A percentile compares a stretch with the other conserved stretches of the same genome.
Evolutionary conservation across 1,284 basidiomycete species (phyloP).

Genomic region (Puccinia horiana): DNA sequence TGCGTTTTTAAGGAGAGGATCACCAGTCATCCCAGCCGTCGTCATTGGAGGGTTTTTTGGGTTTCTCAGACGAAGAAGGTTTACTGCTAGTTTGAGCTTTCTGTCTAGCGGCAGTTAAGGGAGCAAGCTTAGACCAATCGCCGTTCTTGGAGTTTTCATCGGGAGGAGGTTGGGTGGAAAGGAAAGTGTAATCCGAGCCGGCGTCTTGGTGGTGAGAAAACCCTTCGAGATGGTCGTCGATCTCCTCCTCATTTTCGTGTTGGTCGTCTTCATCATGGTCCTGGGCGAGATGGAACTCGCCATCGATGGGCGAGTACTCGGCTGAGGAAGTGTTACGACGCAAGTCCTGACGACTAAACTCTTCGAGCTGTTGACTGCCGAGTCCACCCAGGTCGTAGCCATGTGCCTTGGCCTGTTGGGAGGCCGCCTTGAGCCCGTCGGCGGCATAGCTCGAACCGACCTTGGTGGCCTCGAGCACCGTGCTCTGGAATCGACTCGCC

Average conservation of each 20-base stretch:
- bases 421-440: constrained; percentile 42
- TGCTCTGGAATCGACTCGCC: constrained; percentile 30
- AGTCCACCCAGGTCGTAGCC: constrained; percentile 42
- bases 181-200: constrained; percentile 5
- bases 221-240: constrained; percentile 2
- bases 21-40: constrained; percentile 49
- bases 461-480: constrained; percentile 35
- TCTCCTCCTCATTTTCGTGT: constrained; percentile 45
- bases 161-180: not conserved
- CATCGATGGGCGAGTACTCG: constrained; percentile 32
- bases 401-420: constrained; percentile 38
- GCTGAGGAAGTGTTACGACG: not conserved
- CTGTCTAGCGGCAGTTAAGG: constrained; percentile 35
- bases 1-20: not conserved
- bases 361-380: constrained; percentile 32
- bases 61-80: not conserved
- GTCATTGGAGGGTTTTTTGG: constrained; percentile 6
- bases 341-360: not conserved
- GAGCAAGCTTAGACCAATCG: constrained; percentile 39
- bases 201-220: not conserved
- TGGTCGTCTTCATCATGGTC: constrained; percentile 15
- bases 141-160: not conserved
- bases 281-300: not conserved
- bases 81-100: constrained; percentile 5
- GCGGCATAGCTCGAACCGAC: constrained; percentile 37